These are phyloP conservation scores for Sarcodon sp. DNA, from an alignment of 768 basidiomycete genomes.

Conservation along the genomic window DNA sequence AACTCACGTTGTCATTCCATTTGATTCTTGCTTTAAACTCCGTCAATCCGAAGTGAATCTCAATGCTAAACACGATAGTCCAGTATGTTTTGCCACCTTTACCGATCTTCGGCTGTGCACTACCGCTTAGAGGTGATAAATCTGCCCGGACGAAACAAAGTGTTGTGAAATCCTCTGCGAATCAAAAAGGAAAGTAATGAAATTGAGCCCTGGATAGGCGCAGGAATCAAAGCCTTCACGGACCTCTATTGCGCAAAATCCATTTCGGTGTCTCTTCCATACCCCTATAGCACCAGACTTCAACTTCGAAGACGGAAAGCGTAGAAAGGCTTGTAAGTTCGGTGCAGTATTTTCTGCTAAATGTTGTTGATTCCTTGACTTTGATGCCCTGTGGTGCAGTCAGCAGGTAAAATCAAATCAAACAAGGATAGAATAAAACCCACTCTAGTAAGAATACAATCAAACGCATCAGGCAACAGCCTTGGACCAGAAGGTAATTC, in stretches of 20 bases:
- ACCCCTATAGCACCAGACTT: conserved; percentile 79
- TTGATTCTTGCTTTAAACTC: conserved; percentile 77
- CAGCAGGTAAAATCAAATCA: conserved; percentile 2
- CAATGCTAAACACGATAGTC: conserved; percentile 77
- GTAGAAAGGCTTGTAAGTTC: conserved; percentile 67
- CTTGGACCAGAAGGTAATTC: conserved; percentile 69
- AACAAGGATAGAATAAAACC: conserved; percentile 12
- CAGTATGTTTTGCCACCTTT: conserved; percentile 61
- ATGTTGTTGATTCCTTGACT: conserved; percentile 74
- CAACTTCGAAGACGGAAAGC: conserved; percentile 71
- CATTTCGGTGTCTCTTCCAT: conserved; percentile 58
- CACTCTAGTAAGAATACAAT: conserved; percentile 64
- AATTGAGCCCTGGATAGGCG: not conserved
- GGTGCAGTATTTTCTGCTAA: conserved; percentile 72
- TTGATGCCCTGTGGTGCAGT: conserved; percentile 36
- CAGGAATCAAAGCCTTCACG: not conserved
- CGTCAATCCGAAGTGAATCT: conserved; percentile 74
- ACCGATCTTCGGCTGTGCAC: conserved; percentile 55
- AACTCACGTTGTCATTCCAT: conserved; percentile 66
- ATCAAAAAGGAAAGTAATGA: not conserved
- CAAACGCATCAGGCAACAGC: conserved; percentile 72
- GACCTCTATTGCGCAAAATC: conserved; percentile 48
- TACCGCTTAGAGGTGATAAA: conserved; percentile 56
- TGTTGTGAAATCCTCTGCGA: conserved; percentile 56
- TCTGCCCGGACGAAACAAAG: conserved; percentile 72